Percentiles rank a stretch among this genome's conserved stretches.
These are phyloP conservation scores for Puccinia brachypodii DNA, from an alignment of 1,284 basidiomycete species.

Conservation along the genomic window DNA sequence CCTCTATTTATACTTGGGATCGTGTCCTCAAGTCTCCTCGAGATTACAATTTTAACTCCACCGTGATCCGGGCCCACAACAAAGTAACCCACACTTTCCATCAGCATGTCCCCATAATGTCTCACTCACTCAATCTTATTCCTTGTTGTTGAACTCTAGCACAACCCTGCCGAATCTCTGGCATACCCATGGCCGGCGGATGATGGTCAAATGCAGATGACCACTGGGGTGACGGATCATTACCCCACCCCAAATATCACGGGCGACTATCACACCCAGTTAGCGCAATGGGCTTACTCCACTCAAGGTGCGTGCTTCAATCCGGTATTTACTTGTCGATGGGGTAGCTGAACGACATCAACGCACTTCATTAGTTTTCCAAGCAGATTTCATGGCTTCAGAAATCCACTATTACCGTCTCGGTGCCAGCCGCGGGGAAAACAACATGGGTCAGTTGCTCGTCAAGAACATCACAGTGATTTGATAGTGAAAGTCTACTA, in stretches of 20 bases:
- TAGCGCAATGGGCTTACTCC: slow-evolving; percentile 50
- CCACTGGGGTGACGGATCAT: slow-evolving; percentile 48
- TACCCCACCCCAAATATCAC: slow-evolving; percentile 47
- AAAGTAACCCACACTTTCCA: slow-evolving; percentile 59
- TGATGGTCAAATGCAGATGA: slow-evolving; percentile 51
- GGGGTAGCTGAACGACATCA: slow-evolving; percentile 60
- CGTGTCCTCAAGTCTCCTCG: slow-evolving; percentile 62
- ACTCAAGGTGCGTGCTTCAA: slow-evolving; percentile 50
- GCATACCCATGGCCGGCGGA: slow-evolving; percentile 52
- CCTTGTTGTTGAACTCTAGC: slow-evolving; percentile 24
- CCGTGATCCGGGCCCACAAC: slow-evolving; percentile 64
- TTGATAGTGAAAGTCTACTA: background rate
- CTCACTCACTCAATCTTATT: background rate
- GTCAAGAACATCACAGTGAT: background rate
- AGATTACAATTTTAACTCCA: slow-evolving; percentile 66
- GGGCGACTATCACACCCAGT: slow-evolving; percentile 10
- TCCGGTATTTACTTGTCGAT: slow-evolving; percentile 61
- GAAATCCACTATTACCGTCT: slow-evolving; percentile 66
- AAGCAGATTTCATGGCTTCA: slow-evolving; percentile 63
- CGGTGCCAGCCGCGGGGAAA: slow-evolving; percentile 64
- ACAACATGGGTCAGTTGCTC: slow-evolving; percentile 64
- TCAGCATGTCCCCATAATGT: background rate
- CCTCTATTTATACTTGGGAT: slow-evolving; percentile 67
- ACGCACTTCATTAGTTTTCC: slow-evolving; percentile 60
- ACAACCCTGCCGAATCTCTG: slow-evolving; percentile 52